A percentile compares a stretch with the other conserved stretches of the same genome.
Conservation (phyloP, 805 yeast species). For the Wickerhamiella azymoides region DNA sequence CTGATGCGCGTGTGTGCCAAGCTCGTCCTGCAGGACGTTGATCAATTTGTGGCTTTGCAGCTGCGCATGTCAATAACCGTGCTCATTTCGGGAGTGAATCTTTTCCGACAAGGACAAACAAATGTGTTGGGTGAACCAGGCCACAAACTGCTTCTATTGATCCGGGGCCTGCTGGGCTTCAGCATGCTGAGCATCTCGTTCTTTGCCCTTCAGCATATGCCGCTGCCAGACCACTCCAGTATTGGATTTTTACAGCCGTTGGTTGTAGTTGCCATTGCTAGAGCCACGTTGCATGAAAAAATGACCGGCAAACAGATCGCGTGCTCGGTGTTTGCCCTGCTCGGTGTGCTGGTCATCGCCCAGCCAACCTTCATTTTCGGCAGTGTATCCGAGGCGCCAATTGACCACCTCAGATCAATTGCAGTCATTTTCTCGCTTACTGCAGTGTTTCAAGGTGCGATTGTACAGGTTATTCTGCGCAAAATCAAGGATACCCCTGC, state of each 20-base stretch:
- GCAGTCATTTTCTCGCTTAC: constrained; percentile 58
- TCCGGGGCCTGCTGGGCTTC: constrained; percentile 63
- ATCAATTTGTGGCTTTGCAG: constrained; percentile 35
- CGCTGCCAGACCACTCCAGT: constrained; percentile 72
- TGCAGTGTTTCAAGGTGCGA: constrained; percentile 15
- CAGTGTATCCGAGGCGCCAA: too few species aligned
- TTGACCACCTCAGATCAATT: constrained; percentile 14
- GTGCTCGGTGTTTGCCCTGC: constrained; percentile 53
- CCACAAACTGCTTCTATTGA: constrained; percentile 41
- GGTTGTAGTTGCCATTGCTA: constrained; percentile 62
- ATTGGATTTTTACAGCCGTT: constrained; percentile 69
- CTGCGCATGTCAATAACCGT: constrained; percentile 64
- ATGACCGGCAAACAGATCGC: constrained; percentile 52
- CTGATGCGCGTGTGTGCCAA: constrained; percentile 16
- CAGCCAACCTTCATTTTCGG: constrained; percentile 40
- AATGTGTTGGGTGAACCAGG: constrained; percentile 30
- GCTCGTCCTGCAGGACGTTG: constrained; percentile 10
- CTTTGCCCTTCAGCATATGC: constrained; percentile 55
- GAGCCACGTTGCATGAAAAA: constrained; percentile 48
- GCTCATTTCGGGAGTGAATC: constrained; percentile 22
- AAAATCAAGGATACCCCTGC: constrained; percentile 53
- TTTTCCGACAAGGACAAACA: constrained; percentile 45
- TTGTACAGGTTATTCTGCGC: not conserved
- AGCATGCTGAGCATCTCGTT: constrained; percentile 71
- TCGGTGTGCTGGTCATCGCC: constrained; percentile 70